Evolutionary conservation across 129 eudicot genomes (phyloP).

Genomic region (Centrapalus pauciflorus): DNA sequence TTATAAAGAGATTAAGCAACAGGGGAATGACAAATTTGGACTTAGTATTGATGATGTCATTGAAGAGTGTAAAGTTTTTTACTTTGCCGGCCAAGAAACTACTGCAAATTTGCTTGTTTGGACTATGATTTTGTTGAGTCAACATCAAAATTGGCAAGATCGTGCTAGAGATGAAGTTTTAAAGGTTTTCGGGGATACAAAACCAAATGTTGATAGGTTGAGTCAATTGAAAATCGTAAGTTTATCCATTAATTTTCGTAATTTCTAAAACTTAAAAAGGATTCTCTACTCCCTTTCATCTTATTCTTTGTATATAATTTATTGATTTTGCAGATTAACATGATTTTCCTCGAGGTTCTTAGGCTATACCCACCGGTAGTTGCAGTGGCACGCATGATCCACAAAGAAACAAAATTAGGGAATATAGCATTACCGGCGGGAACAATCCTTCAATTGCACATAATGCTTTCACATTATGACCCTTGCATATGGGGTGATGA

Average conservation of each 20-base stretch:
- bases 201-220: conserved; percentile 27
- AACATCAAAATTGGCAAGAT: conserved; percentile 21
- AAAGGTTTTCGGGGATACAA: conserved; percentile 24
- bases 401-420: conserved; percentile 28
- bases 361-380: conserved; percentile 19
- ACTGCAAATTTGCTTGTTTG: conserved; percentile 29
- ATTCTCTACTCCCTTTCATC: neutral
- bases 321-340: conserved; percentile 11
- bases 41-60: conserved; percentile 28
- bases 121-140: conserved; percentile 31
- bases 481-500: conserved; percentile 20
- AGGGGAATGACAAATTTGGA: conserved; percentile 19
- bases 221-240: conserved; percentile 24
- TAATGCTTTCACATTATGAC: conserved; percentile 21
- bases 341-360: conserved; percentile 24
- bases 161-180: conserved; percentile 27
- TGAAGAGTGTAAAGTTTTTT: conserved; percentile 34
- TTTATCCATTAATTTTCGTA: neutral
- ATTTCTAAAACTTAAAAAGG: neutral
- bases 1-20: conserved; percentile 16
- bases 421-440: conserved; percentile 19
- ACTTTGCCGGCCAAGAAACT: conserved; percentile 42
- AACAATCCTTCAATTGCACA: conserved; percentile 6
- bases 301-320: neutral
- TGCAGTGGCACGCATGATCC: conserved; percentile 13